Conservation (phyloP, 2,329 filamentous ascomycete genomes). For the Phialocephala sp. region DNA sequence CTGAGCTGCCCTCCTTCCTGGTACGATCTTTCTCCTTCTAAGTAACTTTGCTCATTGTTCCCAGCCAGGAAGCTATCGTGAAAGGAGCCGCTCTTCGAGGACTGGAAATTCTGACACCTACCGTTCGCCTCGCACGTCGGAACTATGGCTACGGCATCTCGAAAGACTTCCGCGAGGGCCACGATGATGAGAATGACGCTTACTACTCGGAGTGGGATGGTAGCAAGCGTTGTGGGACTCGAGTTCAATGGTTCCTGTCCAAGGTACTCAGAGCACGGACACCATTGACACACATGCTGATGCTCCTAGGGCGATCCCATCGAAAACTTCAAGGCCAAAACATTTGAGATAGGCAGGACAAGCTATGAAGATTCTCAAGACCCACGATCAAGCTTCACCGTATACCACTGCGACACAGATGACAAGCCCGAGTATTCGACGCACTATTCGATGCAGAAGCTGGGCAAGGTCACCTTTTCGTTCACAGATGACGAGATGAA, state of each 20-base stretch:
- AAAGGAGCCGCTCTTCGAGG: constrained; percentile 23
- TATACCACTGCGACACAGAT: constrained; percentile 13
- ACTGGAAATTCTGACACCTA: constrained; percentile 12
- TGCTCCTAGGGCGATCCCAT: constrained; percentile 11
- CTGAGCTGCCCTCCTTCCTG: constrained; percentile 9
- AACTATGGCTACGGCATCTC: constrained; percentile 15
- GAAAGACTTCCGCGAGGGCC: constrained; percentile 10
- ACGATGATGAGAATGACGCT: constrained; percentile 11
- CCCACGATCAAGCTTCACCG: constrained; percentile 3
- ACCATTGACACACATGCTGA: neutral
- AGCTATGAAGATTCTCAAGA: constrained; percentile 9
- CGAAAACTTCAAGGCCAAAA: constrained; percentile 15
- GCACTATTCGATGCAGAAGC: constrained; percentile 17
- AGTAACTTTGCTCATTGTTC: neutral
- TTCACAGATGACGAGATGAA: constrained; percentile 11
- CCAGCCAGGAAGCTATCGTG: constrained; percentile 17
- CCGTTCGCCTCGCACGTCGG: neutral
- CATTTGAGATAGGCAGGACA: constrained; percentile 9
- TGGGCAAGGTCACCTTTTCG: constrained; percentile 6
- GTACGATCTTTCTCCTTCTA: neutral
- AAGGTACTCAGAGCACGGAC: neutral
- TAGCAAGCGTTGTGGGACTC: neutral
- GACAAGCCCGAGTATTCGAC: constrained; percentile 10
- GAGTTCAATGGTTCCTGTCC: constrained; percentile 13
- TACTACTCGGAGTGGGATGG: constrained; percentile 13